Conservation (phyloP, 2,329 filamentous ascomycete genomes). For the Cordyceps tenuipes region DNA sequence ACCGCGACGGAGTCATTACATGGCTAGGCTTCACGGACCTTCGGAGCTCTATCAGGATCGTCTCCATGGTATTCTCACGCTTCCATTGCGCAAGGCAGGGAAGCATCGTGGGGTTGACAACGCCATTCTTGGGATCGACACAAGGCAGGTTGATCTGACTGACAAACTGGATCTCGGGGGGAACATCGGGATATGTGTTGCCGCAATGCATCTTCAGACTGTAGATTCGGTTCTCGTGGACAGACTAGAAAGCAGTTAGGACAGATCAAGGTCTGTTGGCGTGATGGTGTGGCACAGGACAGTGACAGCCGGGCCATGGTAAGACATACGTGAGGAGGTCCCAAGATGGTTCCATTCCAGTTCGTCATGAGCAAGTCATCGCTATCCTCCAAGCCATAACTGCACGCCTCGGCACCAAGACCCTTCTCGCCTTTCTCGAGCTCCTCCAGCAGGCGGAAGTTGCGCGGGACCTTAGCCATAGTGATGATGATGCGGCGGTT, state of each 20-base stretch:
- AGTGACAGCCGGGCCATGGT: neutral
- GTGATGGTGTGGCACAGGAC: neutral
- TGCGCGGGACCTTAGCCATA: slow-evolving; percentile 67
- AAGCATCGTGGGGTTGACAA: slow-evolving; percentile 77
- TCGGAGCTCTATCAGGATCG: slow-evolving; percentile 76
- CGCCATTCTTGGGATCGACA: slow-evolving; percentile 70
- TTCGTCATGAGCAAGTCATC: slow-evolving; percentile 96
- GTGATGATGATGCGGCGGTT: slow-evolving; percentile 25
- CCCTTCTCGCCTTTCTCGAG: slow-evolving; percentile 99
- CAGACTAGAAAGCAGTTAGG: slow-evolving; percentile 51
- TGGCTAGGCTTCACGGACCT: slow-evolving; percentile 40
- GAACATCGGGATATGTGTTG: slow-evolving; percentile 76
- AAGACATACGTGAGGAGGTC: slow-evolving; percentile 78
- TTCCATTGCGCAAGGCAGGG: slow-evolving; percentile 86
- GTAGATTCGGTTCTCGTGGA: slow-evolving; percentile 98
- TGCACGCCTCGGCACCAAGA: slow-evolving; percentile 90
- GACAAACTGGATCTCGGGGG: slow-evolving; percentile 85
- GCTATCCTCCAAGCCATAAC: slow-evolving; percentile 87
- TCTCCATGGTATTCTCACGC: slow-evolving; percentile 91
- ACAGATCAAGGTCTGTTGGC: neutral
- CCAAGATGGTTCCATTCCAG: slow-evolving; percentile 97
- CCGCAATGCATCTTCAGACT: slow-evolving; percentile 96
- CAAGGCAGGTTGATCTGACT: slow-evolving; percentile 96
- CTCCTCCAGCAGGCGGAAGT: slow-evolving; percentile 95
- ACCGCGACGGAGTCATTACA: neutral